A percentile compares a stretch with the other conserved stretches of the same genome.
Conservation (phyloP, 139 green algal genomes). For the Chlamydomonas eustigma region DNA sequence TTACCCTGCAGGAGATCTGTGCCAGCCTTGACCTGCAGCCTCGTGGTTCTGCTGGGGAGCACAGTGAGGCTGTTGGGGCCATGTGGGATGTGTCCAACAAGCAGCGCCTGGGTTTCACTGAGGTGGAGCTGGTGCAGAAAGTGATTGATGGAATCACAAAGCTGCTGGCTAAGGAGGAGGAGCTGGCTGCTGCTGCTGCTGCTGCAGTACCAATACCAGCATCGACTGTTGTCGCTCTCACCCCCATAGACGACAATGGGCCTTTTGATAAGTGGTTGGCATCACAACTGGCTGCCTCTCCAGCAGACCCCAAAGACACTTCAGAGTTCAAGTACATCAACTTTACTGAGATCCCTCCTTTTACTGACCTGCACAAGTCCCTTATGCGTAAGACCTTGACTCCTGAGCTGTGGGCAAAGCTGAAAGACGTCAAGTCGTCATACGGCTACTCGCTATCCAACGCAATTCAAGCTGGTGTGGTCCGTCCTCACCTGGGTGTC, state of each 20-base stretch:
- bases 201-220: not conserved
- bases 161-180: slow-evolving; percentile 18
- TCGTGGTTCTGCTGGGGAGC: slow-evolving; percentile 13
- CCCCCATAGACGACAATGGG: not conserved
- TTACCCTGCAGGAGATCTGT: too few species aligned
- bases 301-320: slow-evolving; percentile 15
- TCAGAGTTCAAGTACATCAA: slow-evolving; percentile 11
- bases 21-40: slow-evolving; percentile 16
- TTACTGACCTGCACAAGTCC: slow-evolving; percentile 19
- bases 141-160: slow-evolving; percentile 21
- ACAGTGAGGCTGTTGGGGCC: slow-evolving; percentile 10
- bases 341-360: slow-evolving; percentile 17
- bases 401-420: slow-evolving; percentile 14
- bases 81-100: slow-evolving; percentile 21
- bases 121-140: slow-evolving; percentile 22
- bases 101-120: slow-evolving; percentile 19
- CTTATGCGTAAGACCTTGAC: slow-evolving; percentile 17
- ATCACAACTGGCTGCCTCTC: slow-evolving; percentile 13
- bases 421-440: slow-evolving; percentile 17
- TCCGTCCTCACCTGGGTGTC: slow-evolving; percentile 15
- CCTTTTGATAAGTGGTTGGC: slow-evolving; percentile 11
- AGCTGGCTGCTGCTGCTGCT: slow-evolving; percentile 10
- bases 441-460: slow-evolving; percentile 20
- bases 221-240: not conserved
- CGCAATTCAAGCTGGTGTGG: slow-evolving; percentile 14